Evolutionary conservation across 1,284 basidiomycete genomes (phyloP).

Genomic region (Naganishia albida): DNA sequence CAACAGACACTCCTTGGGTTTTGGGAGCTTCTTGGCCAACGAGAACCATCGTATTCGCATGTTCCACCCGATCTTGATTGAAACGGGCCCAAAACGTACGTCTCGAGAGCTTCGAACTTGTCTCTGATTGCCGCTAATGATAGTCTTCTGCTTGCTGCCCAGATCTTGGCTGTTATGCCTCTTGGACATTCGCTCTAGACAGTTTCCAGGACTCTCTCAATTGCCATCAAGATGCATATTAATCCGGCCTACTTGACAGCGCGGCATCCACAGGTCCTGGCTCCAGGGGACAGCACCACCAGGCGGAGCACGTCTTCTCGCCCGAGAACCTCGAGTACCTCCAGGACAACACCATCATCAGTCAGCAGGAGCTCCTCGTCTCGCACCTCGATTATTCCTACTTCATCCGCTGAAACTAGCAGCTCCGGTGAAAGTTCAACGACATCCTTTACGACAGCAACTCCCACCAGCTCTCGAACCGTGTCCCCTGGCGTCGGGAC

Average conservation of each 20-base stretch:
- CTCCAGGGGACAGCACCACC: neutral
- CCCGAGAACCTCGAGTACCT: neutral
- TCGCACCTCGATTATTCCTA: neutral
- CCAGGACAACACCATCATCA: neutral
- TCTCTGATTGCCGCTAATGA: too few relatives aligned
- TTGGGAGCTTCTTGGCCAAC: too few relatives aligned
- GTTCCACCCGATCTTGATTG: too few relatives aligned
- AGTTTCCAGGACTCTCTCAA: too few relatives aligned
- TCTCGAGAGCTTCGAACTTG: too few relatives aligned
- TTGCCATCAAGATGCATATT: conserved; percentile 4
- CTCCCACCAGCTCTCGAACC: neutral
- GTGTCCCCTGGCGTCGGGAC: too few relatives aligned
- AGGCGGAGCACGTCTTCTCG: neutral
- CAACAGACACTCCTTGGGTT: neutral
- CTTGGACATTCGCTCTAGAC: too few relatives aligned
- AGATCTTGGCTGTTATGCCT: too few relatives aligned
- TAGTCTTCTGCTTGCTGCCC: too few relatives aligned
- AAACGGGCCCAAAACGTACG: too few relatives aligned
- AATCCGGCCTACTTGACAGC: conserved; percentile 6
- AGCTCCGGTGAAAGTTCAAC: neutral
- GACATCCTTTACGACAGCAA: neutral
- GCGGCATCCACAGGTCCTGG: neutral
- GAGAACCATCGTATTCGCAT: too few relatives aligned
- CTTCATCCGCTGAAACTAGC: neutral
- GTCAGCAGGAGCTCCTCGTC: neutral